Percentiles rank a stretch among this genome's conserved stretches.
Evolutionary conservation across 768 basidiomycete species (phyloP).

Genomic region (Kwoniella sp.): DNA sequence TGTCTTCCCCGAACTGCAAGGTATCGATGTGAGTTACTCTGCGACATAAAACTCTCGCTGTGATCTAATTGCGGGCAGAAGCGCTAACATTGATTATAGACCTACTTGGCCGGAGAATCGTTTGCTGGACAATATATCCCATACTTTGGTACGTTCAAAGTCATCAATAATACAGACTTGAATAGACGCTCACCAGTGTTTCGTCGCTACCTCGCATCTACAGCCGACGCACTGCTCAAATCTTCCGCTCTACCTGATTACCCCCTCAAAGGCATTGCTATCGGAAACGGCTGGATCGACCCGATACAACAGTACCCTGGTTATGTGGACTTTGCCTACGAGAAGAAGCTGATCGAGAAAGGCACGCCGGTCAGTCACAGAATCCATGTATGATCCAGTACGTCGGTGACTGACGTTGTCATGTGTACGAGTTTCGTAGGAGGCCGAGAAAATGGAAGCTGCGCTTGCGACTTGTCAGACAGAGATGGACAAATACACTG

Average conservation of each 20-base stretch:
- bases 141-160: constrained; percentile 80
- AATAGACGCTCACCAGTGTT: constrained; percentile 2
- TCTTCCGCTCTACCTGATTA: constrained; percentile 62
- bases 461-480: constrained; percentile 66
- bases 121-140: constrained; percentile 98
- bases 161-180: no score
- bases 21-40: constrained; percentile 73
- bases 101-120: constrained; percentile 92
- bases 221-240: constrained; percentile 74
- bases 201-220: neutral
- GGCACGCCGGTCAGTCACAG: constrained; percentile 64
- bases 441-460: constrained; percentile 65
- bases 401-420: neutral
- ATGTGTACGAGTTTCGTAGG: constrained; percentile 55
- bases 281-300: constrained; percentile 99
- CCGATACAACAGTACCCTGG: constrained; percentile 82
- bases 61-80: constrained; percentile 58
- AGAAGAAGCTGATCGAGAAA: constrained; percentile 73
- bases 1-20: constrained; percentile 84
- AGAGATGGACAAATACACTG: constrained; percentile 53
- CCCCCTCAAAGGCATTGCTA: constrained; percentile 76
- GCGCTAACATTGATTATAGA: constrained; percentile 61
- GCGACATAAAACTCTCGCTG: no score
- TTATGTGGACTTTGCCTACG: constrained; percentile 81
- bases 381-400: neutral